Base-by-base conservation (phyloP, 768 basidiomycete species). In the Leccinum aurantiacum region DNA sequence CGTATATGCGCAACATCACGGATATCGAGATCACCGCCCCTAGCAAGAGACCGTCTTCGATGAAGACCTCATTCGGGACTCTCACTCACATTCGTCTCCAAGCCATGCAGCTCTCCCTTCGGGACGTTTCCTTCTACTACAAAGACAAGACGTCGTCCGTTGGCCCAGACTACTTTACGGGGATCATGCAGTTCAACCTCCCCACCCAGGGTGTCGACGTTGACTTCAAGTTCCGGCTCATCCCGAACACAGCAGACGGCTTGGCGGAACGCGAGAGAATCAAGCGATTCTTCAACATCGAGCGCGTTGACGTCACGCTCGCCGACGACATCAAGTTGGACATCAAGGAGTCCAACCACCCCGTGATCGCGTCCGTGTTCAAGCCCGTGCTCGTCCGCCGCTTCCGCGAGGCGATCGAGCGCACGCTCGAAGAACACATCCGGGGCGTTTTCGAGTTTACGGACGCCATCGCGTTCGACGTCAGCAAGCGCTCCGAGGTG, bases 91-190 rank as follows among this genome's bases (percentile, higher is more conserved):
- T 90, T 44, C 83, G 82, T 53, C 73, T 85, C 24, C 85, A 87
- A 60, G 89, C 86, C 1, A 71, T 91, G 0, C 87, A 88, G 63
- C 79, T 91, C 31, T 67, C 75, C 9, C 80, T 90, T 49, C 74
- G 79, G 60, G 84, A 90, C 33, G 81, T 91, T 0, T 89, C 89
- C 1, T 91, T 91, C 77, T 90, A 82, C 72, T 90, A 88, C 72
- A 80, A 79, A 38, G 88, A 91, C 72, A 84, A 87, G 65, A 74
- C 71, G 2, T 75, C 83, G 4, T 73, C 77, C 4, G 58, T 88
- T 47, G 79, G 82, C 0, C 86, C 86, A 0, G 74, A 72, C 53
- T 82, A 86, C 54, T 84, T 83, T 70, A 84, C 80, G 1, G 89
- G 89, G 0, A 76, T 89, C 35, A 74, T 89, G 50, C 82, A 79